phyloP scores from a whole-genome alignment of 2,329 filamentous ascomycete genomes.

The Chaetomiaceae sp. region DNA sequence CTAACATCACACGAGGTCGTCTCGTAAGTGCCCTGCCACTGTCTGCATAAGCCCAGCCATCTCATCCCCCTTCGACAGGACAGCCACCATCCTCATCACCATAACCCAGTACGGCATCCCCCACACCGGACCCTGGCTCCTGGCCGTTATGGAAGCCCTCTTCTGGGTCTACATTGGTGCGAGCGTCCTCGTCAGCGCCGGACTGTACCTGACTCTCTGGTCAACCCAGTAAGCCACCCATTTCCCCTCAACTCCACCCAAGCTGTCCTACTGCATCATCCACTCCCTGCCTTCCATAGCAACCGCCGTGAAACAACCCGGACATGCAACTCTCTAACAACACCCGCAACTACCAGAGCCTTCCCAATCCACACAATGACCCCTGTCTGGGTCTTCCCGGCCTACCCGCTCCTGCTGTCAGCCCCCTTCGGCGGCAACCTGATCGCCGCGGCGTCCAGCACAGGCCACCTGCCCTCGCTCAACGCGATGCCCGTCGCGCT shows the following conservation, averaged over 20 bases:
- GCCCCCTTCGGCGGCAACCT: conserved; percentile 66
- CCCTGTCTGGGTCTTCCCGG: conserved; percentile 82
- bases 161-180: conserved; percentile 72
- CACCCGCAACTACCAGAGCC: conserved; percentile 32
- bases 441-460: conserved; percentile 38
- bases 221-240: conserved; percentile 46
- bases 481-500: conserved; percentile 45
- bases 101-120: conserved; percentile 70
- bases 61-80: conserved; percentile 22
- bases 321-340: not conserved
- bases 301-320: not conserved
- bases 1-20: conserved; percentile 35
- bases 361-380: conserved; percentile 78
- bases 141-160: conserved; percentile 55
- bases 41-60: not conserved
- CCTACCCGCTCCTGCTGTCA: conserved; percentile 73
- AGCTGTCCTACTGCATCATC: too few relatives aligned
- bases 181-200: conserved; percentile 62
- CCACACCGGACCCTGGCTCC: conserved; percentile 59
- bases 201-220: conserved; percentile 71
- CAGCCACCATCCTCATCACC: conserved; percentile 74
- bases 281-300: not conserved
- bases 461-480: conserved; percentile 29
- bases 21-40: conserved; percentile 31
- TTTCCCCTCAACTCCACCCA: too few relatives aligned